These are phyloP conservation scores for Helminthosporium solani DNA, from an alignment of 2,329 filamentous ascomycete species.

Conservation along the genomic window DNA sequence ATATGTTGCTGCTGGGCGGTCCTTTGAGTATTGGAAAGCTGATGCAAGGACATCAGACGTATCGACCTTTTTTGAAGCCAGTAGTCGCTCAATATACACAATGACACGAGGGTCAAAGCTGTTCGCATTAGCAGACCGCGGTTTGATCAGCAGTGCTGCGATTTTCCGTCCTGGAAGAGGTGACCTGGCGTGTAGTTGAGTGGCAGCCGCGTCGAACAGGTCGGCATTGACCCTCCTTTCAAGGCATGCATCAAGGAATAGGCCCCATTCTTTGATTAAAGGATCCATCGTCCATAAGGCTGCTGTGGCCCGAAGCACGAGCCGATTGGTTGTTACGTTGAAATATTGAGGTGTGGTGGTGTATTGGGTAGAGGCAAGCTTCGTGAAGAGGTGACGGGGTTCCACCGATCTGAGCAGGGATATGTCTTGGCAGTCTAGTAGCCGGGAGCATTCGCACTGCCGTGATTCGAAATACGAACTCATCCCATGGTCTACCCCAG, in stretches of 20 bases:
- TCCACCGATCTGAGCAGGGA: conserved; percentile 13
- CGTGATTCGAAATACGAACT: background rate
- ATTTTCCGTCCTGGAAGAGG: conserved; percentile 40
- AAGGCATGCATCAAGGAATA: conserved; percentile 39
- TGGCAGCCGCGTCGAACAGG: conserved; percentile 34
- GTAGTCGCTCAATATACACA: conserved; percentile 37
- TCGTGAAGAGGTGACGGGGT: conserved; percentile 10
- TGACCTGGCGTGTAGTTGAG: conserved; percentile 34
- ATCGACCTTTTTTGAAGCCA: conserved; percentile 35
- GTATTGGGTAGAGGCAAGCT: conserved; percentile 13
- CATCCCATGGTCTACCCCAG: background rate
- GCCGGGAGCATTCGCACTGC: background rate
- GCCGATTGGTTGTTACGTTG: conserved; percentile 13
- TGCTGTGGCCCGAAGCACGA: conserved; percentile 15
- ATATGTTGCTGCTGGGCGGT: conserved; percentile 28
- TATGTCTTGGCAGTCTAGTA: background rate
- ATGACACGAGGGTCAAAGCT: conserved; percentile 39
- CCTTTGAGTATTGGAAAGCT: conserved; percentile 38
- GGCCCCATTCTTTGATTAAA: conserved; percentile 35
- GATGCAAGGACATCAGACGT: conserved; percentile 37
- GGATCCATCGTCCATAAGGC: conserved; percentile 37
- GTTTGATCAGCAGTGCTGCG: conserved; percentile 37
- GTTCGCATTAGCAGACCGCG: conserved; percentile 25
- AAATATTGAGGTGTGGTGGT: conserved; percentile 22
- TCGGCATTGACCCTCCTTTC: conserved; percentile 33